Percentiles rank a stretch among this genome's conserved stretches.
Conservation (phyloP, 176 grass and related monocot species). For the Echinochloa phyllopogon region DNA sequence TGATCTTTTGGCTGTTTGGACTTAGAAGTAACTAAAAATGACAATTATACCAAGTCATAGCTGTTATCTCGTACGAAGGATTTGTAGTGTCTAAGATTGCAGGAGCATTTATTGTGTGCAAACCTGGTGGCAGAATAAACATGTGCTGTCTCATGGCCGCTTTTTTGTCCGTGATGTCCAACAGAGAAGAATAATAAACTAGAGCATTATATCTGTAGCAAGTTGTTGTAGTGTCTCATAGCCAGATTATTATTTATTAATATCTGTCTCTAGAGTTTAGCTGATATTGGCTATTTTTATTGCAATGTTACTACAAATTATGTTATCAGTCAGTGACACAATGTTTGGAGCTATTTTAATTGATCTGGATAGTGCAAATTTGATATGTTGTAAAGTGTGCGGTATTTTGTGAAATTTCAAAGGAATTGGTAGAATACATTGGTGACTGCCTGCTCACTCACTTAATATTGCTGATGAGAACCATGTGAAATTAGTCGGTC, state of each 20-base stretch:
- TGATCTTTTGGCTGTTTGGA: too few relatives aligned
- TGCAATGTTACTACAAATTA: neutral
- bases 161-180: neutral
- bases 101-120: too few relatives aligned
- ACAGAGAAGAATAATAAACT: neutral
- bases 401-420: neutral
- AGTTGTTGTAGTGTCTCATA: neutral
- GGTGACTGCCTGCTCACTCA: neutral
- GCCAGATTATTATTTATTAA: neutral
- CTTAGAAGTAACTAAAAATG: too few relatives aligned
- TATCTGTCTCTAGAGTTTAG: neutral
- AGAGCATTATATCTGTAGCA: neutral
- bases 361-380: neutral
- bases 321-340: neutral
- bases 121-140: too few relatives aligned
- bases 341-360: neutral
- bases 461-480: neutral
- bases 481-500: slow-evolving; percentile 2
- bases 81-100: too few relatives aligned
- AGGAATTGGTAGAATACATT: neutral
- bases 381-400: neutral
- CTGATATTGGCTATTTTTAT: slow-evolving; percentile 14
- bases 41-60: too few relatives aligned
- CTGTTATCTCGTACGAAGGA: too few relatives aligned
- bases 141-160: too few relatives aligned